Percentiles rank a stretch among this genome's conserved stretches.
phyloP scores from a whole-genome alignment of 2,329 filamentous ascomycete genomes.

The Colletotrichum chlorophyti region DNA sequence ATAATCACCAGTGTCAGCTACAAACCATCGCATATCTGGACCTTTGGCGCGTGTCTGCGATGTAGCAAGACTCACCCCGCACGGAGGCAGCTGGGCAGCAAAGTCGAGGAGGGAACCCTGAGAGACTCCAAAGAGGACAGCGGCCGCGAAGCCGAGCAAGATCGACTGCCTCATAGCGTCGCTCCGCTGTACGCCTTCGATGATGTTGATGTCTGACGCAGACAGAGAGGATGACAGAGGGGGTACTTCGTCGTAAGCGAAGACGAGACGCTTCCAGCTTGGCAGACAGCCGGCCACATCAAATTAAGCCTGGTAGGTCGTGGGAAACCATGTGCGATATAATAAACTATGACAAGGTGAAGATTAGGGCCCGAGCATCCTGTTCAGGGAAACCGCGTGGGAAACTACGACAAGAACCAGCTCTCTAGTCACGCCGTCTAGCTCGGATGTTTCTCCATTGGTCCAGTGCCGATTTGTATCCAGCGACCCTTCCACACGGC shows the following conservation, averaged over 20 bases:
- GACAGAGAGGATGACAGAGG: neutral
- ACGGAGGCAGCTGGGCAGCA: constrained; percentile 28
- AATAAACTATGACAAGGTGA: neutral
- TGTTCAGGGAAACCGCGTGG: neutral
- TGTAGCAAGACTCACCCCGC: constrained; percentile 28
- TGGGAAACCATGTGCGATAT: constrained; percentile 15
- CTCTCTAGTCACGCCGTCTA: constrained; percentile 2
- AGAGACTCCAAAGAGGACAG: constrained; percentile 19
- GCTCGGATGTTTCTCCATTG: no score
- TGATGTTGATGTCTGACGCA: neutral
- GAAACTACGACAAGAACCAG: neutral
- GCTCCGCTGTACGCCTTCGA: neutral
- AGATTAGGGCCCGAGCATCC: neutral
- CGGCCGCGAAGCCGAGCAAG: constrained; percentile 20
- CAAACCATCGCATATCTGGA: no score
- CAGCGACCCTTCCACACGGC: no score
- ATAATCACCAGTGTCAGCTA: neutral
- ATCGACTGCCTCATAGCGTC: constrained; percentile 26
- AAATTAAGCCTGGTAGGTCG: neutral
- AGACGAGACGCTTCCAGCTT: neutral
- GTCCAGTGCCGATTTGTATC: neutral
- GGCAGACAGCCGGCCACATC: neutral
- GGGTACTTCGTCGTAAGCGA: neutral
- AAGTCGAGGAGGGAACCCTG: constrained; percentile 27
- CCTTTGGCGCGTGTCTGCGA: neutral